phyloP scores from a whole-genome alignment of 192 early-diverging fungal species.

The Gaertneriomyces sp. region DNA sequence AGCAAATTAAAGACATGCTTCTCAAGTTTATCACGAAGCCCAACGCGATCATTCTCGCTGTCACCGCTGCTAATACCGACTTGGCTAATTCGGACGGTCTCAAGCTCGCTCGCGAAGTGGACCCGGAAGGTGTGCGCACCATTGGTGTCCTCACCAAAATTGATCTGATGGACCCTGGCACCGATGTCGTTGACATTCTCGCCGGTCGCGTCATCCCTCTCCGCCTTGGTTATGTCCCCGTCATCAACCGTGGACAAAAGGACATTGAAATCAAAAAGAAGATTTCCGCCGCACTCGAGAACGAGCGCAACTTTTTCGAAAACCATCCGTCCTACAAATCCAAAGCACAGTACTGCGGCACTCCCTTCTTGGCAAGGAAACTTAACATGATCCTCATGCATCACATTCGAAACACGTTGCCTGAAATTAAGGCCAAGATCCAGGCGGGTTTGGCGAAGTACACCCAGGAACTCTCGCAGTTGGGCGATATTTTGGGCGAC shows the following conservation, averaged over 20 bases:
- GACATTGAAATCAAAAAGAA: slow-evolving; percentile 94
- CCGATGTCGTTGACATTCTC: slow-evolving; percentile 99
- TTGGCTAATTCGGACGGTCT: slow-evolving; percentile 99
- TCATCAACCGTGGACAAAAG: slow-evolving; percentile 97
- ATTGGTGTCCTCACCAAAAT: slow-evolving; percentile 99
- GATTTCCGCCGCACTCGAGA: slow-evolving; percentile 83
- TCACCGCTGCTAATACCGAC: slow-evolving; percentile 97
- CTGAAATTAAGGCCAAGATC: slow-evolving; percentile 99
- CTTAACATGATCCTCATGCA: slow-evolving; percentile 99
- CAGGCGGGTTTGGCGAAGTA: slow-evolving; percentile 80
- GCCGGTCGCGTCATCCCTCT: slow-evolving; percentile 96
- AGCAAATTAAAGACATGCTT: slow-evolving; percentile 97
- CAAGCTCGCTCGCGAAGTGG: slow-evolving; percentile 96
- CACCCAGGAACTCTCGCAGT: slow-evolving; percentile 73
- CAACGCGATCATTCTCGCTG: slow-evolving; percentile 96
- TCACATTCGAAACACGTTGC: slow-evolving; percentile 96
- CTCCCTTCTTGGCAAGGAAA: slow-evolving; percentile 95
- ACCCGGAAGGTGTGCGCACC: slow-evolving; percentile 95
- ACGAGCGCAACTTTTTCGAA: slow-evolving; percentile 90
- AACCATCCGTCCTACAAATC: slow-evolving; percentile 88
- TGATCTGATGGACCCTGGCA: slow-evolving; percentile 99
- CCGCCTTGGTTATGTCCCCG: slow-evolving; percentile 89
- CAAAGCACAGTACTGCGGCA: slow-evolving; percentile 99
- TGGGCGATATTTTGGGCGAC: slow-evolving; percentile 89
- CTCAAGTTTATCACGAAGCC: slow-evolving; percentile 95